Evolutionary conservation across 441 rosid species (phyloP), one percentile per base, ranked within the genome.

Genomic region (Francoa sonchifolia): DNA sequence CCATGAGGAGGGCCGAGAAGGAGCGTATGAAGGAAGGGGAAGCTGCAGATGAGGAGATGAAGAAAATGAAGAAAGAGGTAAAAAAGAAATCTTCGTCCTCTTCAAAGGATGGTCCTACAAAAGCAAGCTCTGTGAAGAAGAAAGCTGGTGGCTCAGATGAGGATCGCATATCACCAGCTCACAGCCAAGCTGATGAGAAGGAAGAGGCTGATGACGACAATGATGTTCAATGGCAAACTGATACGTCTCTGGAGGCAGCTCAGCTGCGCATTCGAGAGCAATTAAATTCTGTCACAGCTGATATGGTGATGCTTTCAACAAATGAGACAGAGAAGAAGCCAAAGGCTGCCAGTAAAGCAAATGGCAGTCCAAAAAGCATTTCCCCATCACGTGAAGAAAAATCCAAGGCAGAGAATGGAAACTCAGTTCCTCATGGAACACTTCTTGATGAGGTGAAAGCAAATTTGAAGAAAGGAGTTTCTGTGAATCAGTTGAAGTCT

Each of bases 1-100:
- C 77, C 0, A 63, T 88, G 94, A 73, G 97, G 44, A 81, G 87
- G 59, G 97, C 90, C 35, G 97, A 84, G 77, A 88, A 81, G 66
- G 95, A 88, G 50, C 59, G 94, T 55, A 68, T 81, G 4, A 84
- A 79, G 69, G 97, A 88, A 53, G 97, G 97, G 3, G 97, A 78
- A 39, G 82, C 66, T 40, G 95, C 95, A 1, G 95, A 88, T 45
- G 94, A 76, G 63, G 97, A 78, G 71, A 68, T 20, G 66, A 88
- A 67, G 55, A 88, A 78, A 62, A 45, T 57, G 6, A 84, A 76
- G 50, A 88, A 71, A 52, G 86, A 73, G n/a, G 65, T 48, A n/a
- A 82, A 77, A 72, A 82, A 82, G 72, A 74, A 74, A 36, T 61
- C 33, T 2, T 13, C 61, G 10, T 42, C 61, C 8, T 22, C 33